phyloP scores from a whole-genome alignment of 176 grass and related monocot genomes.

The Ananas comosus region DNA sequence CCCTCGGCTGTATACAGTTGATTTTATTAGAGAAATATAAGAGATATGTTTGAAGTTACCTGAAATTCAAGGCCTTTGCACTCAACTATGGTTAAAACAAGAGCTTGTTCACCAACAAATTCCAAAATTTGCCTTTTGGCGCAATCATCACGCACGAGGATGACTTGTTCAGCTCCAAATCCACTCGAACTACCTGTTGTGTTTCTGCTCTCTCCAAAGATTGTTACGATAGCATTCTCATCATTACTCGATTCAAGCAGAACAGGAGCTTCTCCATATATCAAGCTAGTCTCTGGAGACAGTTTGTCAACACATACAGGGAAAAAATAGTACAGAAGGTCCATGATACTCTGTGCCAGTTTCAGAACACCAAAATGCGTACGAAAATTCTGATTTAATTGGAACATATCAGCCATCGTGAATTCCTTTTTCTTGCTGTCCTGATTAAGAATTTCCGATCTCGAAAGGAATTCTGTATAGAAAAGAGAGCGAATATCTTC shows the following conservation, averaged over 20 bases:
- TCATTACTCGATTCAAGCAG: constrained; percentile 59
- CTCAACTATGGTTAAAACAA: constrained; percentile 78
- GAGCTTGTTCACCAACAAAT: constrained; percentile 63
- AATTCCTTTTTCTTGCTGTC: constrained; percentile 28
- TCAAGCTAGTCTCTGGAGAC: constrained; percentile 56
- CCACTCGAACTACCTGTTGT: constrained; percentile 20
- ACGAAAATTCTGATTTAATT: constrained; percentile 78
- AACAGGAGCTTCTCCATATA: constrained; percentile 78
- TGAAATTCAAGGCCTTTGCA: constrained; percentile 93
- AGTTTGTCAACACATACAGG: constrained; percentile 63
- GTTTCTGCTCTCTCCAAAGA: constrained; percentile 52
- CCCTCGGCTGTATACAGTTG: neutral
- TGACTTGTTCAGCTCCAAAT: constrained; percentile 88
- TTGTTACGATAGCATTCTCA: constrained; percentile 76
- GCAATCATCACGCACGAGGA: constrained; percentile 69
- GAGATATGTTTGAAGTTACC: constrained; percentile 21
- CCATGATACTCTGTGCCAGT: constrained; percentile 72
- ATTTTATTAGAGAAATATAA: neutral
- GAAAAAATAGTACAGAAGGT: constrained; percentile 70
- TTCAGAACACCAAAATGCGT: constrained; percentile 66
- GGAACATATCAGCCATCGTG: constrained; percentile 46
- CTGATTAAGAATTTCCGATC: constrained; percentile 13
- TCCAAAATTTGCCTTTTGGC: constrained; percentile 55
- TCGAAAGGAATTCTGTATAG: constrained; percentile 53
- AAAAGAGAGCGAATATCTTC: constrained; percentile 76